phyloP scores from a whole-genome alignment of 2,329 filamentous ascomycete genomes.

The Arthrobotrys sinensis region DNA sequence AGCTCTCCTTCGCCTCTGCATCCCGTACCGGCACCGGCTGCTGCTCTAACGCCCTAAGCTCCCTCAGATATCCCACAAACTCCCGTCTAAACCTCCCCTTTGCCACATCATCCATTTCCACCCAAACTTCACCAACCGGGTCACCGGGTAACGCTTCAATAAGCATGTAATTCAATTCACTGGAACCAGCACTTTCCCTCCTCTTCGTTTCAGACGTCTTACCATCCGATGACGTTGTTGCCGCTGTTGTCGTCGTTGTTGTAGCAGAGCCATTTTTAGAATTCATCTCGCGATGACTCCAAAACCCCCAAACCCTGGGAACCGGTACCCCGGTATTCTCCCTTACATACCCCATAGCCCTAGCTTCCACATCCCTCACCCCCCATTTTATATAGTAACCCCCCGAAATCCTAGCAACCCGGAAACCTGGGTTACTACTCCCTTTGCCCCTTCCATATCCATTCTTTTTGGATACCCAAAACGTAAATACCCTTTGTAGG shows the following conservation, averaged over 20 bases:
- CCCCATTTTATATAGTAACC: constrained; percentile 58
- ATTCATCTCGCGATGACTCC: constrained; percentile 35
- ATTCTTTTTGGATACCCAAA: neutral
- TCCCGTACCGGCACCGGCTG: constrained; percentile 28
- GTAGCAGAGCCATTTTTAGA: neutral
- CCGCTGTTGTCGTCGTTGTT: too few species aligned
- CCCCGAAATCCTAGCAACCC: constrained; percentile 40
- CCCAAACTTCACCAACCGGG: constrained; percentile 50
- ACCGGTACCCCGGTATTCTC: constrained; percentile 50
- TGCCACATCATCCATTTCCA: constrained; percentile 43
- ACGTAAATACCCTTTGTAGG: constrained; percentile 41
- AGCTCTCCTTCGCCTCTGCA: constrained; percentile 13
- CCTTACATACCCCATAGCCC: constrained; percentile 50
- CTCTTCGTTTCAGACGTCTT: constrained; percentile 8
- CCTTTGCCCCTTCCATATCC: constrained; percentile 9
- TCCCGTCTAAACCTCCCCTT: constrained; percentile 40
- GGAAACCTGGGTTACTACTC: constrained; percentile 47
- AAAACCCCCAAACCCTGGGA: constrained; percentile 51
- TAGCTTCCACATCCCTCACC: constrained; percentile 50
- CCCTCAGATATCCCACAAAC: constrained; percentile 44
- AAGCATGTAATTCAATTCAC: constrained; percentile 56
- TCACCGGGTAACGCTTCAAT: constrained; percentile 53
- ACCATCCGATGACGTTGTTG: constrained; percentile 10
- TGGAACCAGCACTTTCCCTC: neutral
- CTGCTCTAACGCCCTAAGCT: constrained; percentile 47